These are phyloP conservation scores for Nothophoma quercina DNA, from an alignment of 2,329 filamentous ascomycete species.

Conservation along the genomic window DNA sequence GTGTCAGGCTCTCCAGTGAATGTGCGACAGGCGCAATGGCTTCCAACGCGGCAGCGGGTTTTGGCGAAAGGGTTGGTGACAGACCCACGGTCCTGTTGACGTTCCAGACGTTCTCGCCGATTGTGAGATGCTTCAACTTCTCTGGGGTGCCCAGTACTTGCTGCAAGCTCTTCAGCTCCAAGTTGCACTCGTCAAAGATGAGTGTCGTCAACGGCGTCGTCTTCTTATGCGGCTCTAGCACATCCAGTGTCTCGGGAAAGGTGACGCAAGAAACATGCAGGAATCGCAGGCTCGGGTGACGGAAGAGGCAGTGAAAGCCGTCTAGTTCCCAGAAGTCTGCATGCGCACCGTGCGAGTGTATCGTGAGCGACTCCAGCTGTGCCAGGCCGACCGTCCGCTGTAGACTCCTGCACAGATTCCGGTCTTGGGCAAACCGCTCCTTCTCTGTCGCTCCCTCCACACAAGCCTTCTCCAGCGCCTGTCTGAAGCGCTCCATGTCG, in stretches of 20 bases:
- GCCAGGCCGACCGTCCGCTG: conserved; percentile 34
- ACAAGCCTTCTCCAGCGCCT: conserved; percentile 37
- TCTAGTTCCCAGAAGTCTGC: conserved; percentile 45
- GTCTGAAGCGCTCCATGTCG: conserved; percentile 45
- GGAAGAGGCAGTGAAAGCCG: conserved; percentile 45
- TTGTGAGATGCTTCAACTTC: conserved; percentile 38
- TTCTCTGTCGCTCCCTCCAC: conserved; percentile 25
- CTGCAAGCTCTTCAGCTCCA: conserved; percentile 32
- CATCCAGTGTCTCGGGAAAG: conserved; percentile 28
- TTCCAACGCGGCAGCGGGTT: conserved; percentile 27
- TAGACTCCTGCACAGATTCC: conserved; percentile 17
- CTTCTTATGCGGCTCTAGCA: conserved; percentile 27
- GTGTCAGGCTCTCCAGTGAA: conserved; percentile 40
- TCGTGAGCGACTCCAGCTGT: conserved; percentile 38
- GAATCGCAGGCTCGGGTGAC: conserved; percentile 42
- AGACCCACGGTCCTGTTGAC: conserved; percentile 19
- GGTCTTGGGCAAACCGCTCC: conserved; percentile 22
- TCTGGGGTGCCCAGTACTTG: conserved; percentile 40
- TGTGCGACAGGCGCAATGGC: conserved; percentile 40
- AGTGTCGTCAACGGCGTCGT: conserved; percentile 42
- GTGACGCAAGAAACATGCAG: conserved; percentile 45
- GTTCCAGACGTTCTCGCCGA: conserved; percentile 47
- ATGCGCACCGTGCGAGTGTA: conserved; percentile 44
- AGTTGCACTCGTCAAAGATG: conserved; percentile 47
- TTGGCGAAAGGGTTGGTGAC: conserved; percentile 26